Base-by-base conservation (phyloP, 2,329 filamentous ascomycete genomes). In the Alternaria gaisen region DNA sequence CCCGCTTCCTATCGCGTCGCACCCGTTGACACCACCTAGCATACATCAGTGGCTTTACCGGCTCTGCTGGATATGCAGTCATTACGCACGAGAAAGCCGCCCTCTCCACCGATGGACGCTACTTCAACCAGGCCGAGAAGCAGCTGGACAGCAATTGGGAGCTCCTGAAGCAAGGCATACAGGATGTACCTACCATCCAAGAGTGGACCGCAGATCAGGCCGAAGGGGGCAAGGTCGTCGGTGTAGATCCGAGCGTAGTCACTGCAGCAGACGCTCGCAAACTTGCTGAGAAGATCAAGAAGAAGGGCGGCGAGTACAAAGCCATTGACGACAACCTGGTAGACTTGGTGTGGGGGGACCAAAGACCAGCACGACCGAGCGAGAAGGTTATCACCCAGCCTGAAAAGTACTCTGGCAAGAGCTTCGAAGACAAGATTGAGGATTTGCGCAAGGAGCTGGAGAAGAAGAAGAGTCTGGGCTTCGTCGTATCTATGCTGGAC, bases 111-210 rank as follows among this genome's bases (percentile, higher is more conserved):
- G 95, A 99, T 77, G 95, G 95, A 30, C 90, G 95, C 67, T 99
- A 99, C 81, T 99, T 98, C 85, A 98, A 97, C 81, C 95, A 99
- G 80, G 95, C 95, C 26, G 84, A 89, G 64, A 92, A 94, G 72
- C 93, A 99, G 79, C 87, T 99, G 30, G 95, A 98, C 78, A 82
- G 80, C 72, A 98, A 98, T 79, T 99, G 95, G 95, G 83, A 87
- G 51, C 84, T 99, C 41, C 83, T 99, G 63, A 99, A 97, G 83
- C 93, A 97, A 73, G 95, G 95, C 6, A 84, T 97, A 48, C 92
- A 95, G 75, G 93, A 97, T 79, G 93, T 97, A 10, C 94, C 93
- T 1, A 98, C 94, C 0, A 99, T 95, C 92, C 93, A 97, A 77
- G 95, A 98, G 79, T 99, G 95, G 95, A 87, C 87, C 16, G 90